Base-by-base conservation (phyloP, 306 rosid genomes). In the Begonia peltatifolia region DNA sequence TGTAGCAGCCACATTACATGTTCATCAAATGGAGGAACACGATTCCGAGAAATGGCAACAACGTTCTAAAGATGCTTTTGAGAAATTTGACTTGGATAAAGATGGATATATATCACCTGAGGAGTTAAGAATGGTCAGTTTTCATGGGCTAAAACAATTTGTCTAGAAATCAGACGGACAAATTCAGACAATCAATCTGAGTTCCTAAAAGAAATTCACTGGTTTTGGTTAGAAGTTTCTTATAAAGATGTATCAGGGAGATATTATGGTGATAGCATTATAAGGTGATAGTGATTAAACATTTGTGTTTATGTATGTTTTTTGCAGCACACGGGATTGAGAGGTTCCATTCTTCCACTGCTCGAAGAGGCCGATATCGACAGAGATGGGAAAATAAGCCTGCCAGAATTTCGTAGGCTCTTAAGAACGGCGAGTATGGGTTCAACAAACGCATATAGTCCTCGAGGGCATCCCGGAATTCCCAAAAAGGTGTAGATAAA, bases 351-450 rank as follows among this genome's bases (percentile, higher is more conserved):
- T 18, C 77, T 79, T 47, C 92, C 99, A 13, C 73, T 92, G 50
- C 99, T 92, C 3, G 99, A 92, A 62, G 96, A 92, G 76, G 99
- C 96, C 0, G 99, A 92, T 55, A 74, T 92, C 11, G 96, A 92
- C 76, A 87, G 72, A 66, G 99, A 92, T 57, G 99, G 99, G 63
- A 86, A 72, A 53, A 92, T 92, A 68, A 92, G 99, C 74, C 66
- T 92, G 44, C 64, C 88, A 12, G 99, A 92, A 59, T 92, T 92
- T 50, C 87, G 94, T 2, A 79, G 74, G 61, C 99, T 92, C 67
- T 65, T 92, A 57, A 83, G 99, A 81, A 81, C 93, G 30, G 99
- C 99, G 17, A 92, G 99, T 78, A 69, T 92, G 14, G 59, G 83
- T 75, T 77, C 99, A 11, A 68, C 77, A 58, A 73, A 53, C 0